Percentiles rank a stretch among this genome's conserved stretches.
These are phyloP conservation scores for Penicillium sp. DNA, from an alignment of 2,329 filamentous ascomycete species.

Conservation along the genomic window DNA sequence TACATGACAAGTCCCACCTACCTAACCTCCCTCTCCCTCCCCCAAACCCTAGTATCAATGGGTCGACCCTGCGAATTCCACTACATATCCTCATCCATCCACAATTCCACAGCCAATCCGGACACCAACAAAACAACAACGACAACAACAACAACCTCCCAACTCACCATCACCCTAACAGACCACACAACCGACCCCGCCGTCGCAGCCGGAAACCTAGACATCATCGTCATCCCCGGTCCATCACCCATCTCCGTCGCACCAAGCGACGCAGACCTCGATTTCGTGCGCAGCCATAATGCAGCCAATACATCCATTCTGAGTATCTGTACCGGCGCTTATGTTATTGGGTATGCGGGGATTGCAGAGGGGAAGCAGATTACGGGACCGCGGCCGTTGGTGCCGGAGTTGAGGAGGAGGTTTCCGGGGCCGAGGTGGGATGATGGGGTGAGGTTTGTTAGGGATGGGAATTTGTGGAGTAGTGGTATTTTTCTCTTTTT, in stretches of 20 bases:
- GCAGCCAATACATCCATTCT: conserved; percentile 26
- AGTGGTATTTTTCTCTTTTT: conserved; percentile 15
- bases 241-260: conserved; percentile 32
- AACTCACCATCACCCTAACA: conserved; percentile 29
- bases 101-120: background rate
- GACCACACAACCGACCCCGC: conserved; percentile 24
- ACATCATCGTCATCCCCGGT: conserved; percentile 39
- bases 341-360: conserved; percentile 24
- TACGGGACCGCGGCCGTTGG: conserved; percentile 25
- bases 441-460: conserved; percentile 16
- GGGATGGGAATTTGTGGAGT: conserved; percentile 28
- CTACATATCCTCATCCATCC: conserved; percentile 26
- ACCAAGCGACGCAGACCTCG: conserved; percentile 27
- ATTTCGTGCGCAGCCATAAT: conserved; percentile 35
- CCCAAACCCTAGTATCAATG: conserved; percentile 27
- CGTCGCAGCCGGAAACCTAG: conserved; percentile 37
- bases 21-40: conserved; percentile 30
- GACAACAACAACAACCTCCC: conserved; percentile 30
- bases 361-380: conserved; percentile 19
- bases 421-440: conserved; percentile 29
- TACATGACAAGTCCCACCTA: conserved; percentile 34
- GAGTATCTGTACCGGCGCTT: conserved; percentile 27
- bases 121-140: conserved; percentile 1
- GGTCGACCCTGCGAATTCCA: conserved; percentile 29
- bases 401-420: conserved; percentile 20